Base-by-base conservation (phyloP, 1,284 basidiomycete species). In the Marasmius tenuissimus region DNA sequence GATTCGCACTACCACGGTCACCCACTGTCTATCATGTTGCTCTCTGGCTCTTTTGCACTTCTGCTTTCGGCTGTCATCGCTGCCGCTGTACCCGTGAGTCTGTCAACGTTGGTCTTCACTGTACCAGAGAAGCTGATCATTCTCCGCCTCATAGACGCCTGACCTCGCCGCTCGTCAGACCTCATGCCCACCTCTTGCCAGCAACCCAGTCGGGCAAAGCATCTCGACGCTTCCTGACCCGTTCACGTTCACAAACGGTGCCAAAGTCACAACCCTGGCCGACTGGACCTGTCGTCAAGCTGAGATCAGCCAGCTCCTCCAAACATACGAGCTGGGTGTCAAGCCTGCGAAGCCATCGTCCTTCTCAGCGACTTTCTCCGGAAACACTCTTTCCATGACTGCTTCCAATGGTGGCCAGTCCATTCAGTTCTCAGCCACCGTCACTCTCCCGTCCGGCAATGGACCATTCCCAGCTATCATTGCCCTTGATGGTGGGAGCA, bases 391-490 rank as follows among this genome's bases (percentile, higher is more conserved):
- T 58, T 75, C 76, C 11, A 76, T 85, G 68, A 80, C 72, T 18
- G 81, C 73, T 42, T 72, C 72, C 39, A 71, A 81, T 51, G 69
- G 66, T 40, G 77, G 77, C n/a, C 75, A 73, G 56, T 77, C 78
- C 6, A 81, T 85, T 62, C 76, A 76, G 3, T 84, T 81, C 71
- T 65, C 73, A 9, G 75, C 76, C 7, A 74, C 75, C 33, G 78
- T 85, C 68, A 75, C 71, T 49, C 79, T 80, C 4, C 73, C 75
- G 10, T 73, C 75, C 6, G 81, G 78, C 2, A 78, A 70, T 4
- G 77, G 74, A 8, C 83, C 83, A 0, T 84, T 76, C 75, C 83
- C 84, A 4, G 76, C 81, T 42, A 71, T 86, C 64, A 85, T 86
- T 62, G 83, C 74, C 0, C 77, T 78, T 58, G 83, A 80, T n/a